These are phyloP conservation scores for Silene vulgaris DNA, from an alignment of 179 eudicot genomes.

Conservation along the genomic window DNA sequence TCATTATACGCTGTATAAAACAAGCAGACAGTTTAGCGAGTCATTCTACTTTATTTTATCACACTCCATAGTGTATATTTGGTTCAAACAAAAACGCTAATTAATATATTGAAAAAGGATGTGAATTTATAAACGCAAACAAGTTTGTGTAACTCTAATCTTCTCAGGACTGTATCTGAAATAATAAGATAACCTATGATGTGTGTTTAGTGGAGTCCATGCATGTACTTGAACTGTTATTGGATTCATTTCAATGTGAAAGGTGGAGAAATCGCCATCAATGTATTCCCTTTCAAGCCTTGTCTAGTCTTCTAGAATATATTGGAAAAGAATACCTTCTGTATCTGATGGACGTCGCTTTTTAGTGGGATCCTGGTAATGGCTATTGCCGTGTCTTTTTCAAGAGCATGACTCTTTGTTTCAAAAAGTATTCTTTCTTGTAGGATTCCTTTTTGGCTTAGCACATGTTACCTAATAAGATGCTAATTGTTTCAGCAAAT, in stretches of 20 bases:
- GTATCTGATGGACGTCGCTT: constrained; percentile 13
- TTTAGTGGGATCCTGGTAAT: constrained; percentile 5
- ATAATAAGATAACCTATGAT: not conserved
- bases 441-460: constrained; percentile 19
- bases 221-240: constrained; percentile 10
- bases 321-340: not conserved
- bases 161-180: not conserved
- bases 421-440: constrained; percentile 19
- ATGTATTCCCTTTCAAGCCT: not conserved
- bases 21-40: too few species aligned
- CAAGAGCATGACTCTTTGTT: constrained; percentile 23
- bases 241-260: constrained; percentile 16
- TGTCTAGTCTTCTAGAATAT: constrained; percentile 13
- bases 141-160: not conserved
- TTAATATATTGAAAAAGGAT: not conserved
- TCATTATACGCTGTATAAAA: too few species aligned
- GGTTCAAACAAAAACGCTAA: not conserved
- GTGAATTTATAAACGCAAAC: not conserved
- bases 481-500: constrained; percentile 8
- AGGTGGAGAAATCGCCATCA: constrained; percentile 6
- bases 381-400: constrained; percentile 11
- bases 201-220: not conserved
- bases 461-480: constrained; percentile 5
- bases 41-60: too few species aligned
- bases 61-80: not conserved